These are phyloP conservation scores for Fusarium graminum DNA, from an alignment of 2,329 filamentous ascomycete genomes.

Conservation along the genomic window DNA sequence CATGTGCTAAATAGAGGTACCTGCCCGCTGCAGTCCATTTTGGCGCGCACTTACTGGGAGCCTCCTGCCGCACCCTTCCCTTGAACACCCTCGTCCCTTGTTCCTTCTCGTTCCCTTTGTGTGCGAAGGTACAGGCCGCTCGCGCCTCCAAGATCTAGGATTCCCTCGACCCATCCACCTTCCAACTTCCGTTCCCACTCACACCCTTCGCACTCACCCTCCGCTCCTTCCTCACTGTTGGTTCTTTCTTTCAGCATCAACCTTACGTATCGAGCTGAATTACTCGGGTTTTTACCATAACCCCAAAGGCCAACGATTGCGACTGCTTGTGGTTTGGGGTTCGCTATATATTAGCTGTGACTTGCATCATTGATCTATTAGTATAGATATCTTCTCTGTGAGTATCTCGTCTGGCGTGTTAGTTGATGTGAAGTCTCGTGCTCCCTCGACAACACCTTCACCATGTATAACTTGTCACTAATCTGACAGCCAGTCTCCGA, in stretches of 20 bases:
- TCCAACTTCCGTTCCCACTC: slow-evolving; percentile 48
- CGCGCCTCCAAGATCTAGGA: slow-evolving; percentile 49
- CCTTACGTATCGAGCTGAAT: slow-evolving; percentile 34
- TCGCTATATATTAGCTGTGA: slow-evolving; percentile 15
- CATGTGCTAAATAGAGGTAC: slow-evolving; percentile 41
- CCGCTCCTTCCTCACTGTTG: slow-evolving; percentile 46
- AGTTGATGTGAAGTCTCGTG: slow-evolving; percentile 43
- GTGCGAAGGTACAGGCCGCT: slow-evolving; percentile 39
- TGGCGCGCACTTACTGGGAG: slow-evolving; percentile 41
- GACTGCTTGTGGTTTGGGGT: slow-evolving; percentile 8
- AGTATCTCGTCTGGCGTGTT: slow-evolving; percentile 44
- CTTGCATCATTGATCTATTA: slow-evolving; percentile 17
- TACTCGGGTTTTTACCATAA: slow-evolving; percentile 37
- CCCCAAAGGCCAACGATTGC: slow-evolving; percentile 28
- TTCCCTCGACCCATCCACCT: slow-evolving; percentile 50
- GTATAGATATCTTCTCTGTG: slow-evolving; percentile 24
- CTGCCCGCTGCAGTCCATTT: slow-evolving; percentile 18
- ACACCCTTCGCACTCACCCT: slow-evolving; percentile 41
- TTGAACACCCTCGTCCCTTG: slow-evolving; percentile 42
- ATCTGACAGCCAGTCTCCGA: slow-evolving; percentile 26
- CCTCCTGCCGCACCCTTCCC: slow-evolving; percentile 43
- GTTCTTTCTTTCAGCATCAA: slow-evolving; percentile 41
- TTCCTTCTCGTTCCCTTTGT: slow-evolving; percentile 39
- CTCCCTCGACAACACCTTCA: slow-evolving; percentile 33
- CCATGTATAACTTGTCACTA: slow-evolving; percentile 28